These are phyloP conservation scores for Nothopassalora personata DNA, from an alignment of 2,329 filamentous ascomycete genomes.

Conservation along the genomic window DNA sequence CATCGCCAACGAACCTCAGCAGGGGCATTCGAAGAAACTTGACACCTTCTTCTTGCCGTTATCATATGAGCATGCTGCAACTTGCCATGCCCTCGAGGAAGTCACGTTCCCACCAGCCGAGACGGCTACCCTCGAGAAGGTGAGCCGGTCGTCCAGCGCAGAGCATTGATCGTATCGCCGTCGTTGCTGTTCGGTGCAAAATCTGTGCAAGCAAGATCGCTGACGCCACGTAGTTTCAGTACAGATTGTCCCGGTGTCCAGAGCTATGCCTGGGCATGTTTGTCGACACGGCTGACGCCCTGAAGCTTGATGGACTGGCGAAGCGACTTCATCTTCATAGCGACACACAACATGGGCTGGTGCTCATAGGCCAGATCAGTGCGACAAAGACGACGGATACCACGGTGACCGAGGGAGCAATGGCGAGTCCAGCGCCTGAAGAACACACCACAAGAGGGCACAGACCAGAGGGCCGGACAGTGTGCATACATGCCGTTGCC, in stretches of 20 bases:
- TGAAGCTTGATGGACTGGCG: not conserved
- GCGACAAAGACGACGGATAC: constrained; percentile 60
- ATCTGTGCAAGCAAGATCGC: not conserved
- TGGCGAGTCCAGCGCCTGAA: constrained; percentile 56
- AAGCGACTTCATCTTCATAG: not conserved
- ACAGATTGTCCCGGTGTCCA: not conserved
- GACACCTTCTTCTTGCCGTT: not conserved
- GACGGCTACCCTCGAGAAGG: not conserved
- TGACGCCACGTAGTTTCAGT: not conserved
- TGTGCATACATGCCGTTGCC: constrained; percentile 65
- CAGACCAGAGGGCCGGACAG: constrained; percentile 63
- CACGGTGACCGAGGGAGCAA: constrained; percentile 65
- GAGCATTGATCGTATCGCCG: not conserved
- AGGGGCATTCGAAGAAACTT: not conserved
- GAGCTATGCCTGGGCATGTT: not conserved
- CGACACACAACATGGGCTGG: not conserved
- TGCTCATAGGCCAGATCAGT: constrained; percentile 62
- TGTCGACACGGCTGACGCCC: not conserved
- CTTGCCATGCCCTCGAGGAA: not conserved
- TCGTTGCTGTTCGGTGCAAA: not conserved
- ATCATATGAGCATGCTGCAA: not conserved
- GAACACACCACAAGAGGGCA: constrained; percentile 52
- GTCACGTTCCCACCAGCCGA: not conserved
- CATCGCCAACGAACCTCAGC: not conserved
- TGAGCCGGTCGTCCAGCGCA: not conserved